Percentiles rank a stretch among this genome's conserved stretches.
phyloP scores from a whole-genome alignment of 176 grass and related monocot genomes.

The Thalia dealbata region DNA sequence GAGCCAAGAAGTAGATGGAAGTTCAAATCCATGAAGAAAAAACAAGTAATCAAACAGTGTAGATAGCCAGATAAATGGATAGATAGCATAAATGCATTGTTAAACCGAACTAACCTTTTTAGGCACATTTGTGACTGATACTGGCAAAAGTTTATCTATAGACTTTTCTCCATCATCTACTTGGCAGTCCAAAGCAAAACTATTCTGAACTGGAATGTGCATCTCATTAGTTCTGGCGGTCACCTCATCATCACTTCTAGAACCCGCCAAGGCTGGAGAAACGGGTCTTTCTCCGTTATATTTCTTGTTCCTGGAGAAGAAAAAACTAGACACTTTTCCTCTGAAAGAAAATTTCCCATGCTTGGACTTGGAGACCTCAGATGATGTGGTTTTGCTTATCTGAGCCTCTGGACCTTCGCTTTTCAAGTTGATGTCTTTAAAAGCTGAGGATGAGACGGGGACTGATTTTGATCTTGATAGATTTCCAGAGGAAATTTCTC shows the following conservation, averaged over 20 bases:
- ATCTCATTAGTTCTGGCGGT: constrained; percentile 20
- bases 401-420: constrained; percentile 29
- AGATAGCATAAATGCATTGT: not conserved
- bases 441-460: constrained; percentile 56
- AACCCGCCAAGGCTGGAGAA: constrained; percentile 21
- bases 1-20: not conserved
- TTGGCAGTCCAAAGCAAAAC: not conserved
- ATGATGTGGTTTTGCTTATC: constrained; percentile 21
- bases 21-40: not conserved
- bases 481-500: constrained; percentile 26
- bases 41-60: not conserved
- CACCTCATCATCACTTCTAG: not conserved
- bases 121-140: not conserved
- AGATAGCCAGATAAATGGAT: not conserved
- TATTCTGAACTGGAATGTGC: not conserved
- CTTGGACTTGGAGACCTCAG: constrained; percentile 26
- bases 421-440: constrained; percentile 34
- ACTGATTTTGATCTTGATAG: constrained; percentile 76
- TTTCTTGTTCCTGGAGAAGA: constrained; percentile 64
- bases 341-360: constrained; percentile 65
- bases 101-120: not conserved
- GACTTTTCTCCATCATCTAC: constrained; percentile 1
- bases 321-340: constrained; percentile 78
- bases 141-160: not conserved
- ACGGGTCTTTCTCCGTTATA: constrained; percentile 37